A percentile compares a stretch with the other conserved stretches of the same genome.
These are phyloP conservation scores for Candida albicans DNA, from an alignment of 1,139 yeast species.

Conservation along the genomic window DNA sequence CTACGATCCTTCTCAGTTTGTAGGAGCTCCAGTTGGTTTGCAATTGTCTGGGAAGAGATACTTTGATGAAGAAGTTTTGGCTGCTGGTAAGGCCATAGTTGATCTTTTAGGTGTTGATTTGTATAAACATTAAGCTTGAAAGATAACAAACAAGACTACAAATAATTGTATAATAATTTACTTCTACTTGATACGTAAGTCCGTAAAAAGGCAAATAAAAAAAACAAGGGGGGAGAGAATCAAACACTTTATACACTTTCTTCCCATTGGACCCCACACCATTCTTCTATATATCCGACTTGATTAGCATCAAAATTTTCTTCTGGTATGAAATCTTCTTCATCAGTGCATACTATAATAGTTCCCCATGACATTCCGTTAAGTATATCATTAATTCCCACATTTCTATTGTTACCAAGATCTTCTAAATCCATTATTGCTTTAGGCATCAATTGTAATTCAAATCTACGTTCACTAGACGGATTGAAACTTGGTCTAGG, in stretches of 20 bases:
- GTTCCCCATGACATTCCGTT: slow-evolving; percentile 99
- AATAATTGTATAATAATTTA: too few species aligned
- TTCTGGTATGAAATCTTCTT: slow-evolving; percentile 63
- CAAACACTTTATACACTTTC: slow-evolving; percentile 34
- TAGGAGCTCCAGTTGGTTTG: slow-evolving; percentile 45
- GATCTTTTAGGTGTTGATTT: slow-evolving; percentile 27
- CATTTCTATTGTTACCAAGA: slow-evolving; percentile 23
- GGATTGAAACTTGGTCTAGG: slow-evolving; percentile 64
- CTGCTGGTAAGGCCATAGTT: slow-evolving; percentile 38
- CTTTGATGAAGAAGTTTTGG: slow-evolving; percentile 42
- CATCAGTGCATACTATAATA: slow-evolving; percentile 78
- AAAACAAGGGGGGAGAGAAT: not conserved
- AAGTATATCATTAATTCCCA: slow-evolving; percentile 41
- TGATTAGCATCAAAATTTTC: slow-evolving; percentile 55
- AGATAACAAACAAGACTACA: not conserved
- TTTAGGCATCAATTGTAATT: slow-evolving; percentile 92
- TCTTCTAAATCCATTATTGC: slow-evolving; percentile 80
- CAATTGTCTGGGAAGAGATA: slow-evolving; percentile 43
- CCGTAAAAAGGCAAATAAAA: too few species aligned
- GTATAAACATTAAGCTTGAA: slow-evolving; percentile 7
- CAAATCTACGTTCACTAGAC: slow-evolving; percentile 64
- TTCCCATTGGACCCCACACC: slow-evolving; percentile 98
- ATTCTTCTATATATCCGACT: slow-evolving; percentile 86
- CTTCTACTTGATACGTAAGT: too few species aligned
- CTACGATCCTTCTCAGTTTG: slow-evolving; percentile 34